A percentile compares a stretch with the other conserved stretches of the same genome.
Evolutionary conservation across 495 filamentous ascomycete genomes (phyloP).

Genomic region (Penicillium roqueforti): DNA sequence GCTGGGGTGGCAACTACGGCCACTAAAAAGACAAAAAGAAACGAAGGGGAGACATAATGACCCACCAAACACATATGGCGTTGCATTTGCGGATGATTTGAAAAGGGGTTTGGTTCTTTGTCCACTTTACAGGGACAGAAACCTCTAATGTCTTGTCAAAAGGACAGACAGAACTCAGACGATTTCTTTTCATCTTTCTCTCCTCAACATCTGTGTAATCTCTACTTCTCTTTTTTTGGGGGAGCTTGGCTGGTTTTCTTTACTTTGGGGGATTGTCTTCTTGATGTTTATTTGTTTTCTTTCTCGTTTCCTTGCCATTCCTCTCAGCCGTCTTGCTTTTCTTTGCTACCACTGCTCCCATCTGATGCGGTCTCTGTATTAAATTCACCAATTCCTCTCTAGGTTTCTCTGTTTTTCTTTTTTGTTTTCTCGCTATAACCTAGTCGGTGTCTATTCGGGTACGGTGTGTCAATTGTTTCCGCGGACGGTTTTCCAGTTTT

Average conservation of each 20-base stretch:
- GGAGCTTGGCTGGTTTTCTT: conserved; percentile 43
- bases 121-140: conserved; percentile 12
- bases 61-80: conserved; percentile 32
- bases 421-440: conserved; percentile 14
- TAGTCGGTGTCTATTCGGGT: conserved; percentile 29
- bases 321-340: conserved; percentile 15
- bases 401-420: conserved; percentile 23
- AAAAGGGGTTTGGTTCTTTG: conserved; percentile 25
- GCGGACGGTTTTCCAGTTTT: conserved; percentile 17
- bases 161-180: conserved; percentile 21
- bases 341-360: conserved; percentile 26
- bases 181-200: conserved; percentile 29
- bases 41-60: conserved; percentile 10
- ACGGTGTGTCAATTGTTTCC: conserved; percentile 22
- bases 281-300: conserved; percentile 18
- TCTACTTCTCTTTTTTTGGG: conserved; percentile 37
- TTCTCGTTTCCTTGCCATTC: conserved; percentile 18
- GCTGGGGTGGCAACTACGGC: conserved; percentile 16
- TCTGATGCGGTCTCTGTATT: conserved; percentile 30
- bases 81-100: conserved; percentile 37
- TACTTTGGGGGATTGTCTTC: conserved; percentile 18
- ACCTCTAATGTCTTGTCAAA: conserved; percentile 14
- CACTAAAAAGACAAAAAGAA: conserved; percentile 11
- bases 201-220: conserved; percentile 43
- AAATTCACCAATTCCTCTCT: conserved; percentile 39